These are phyloP conservation scores for Colletotrichum gloeosporioides DNA, from an alignment of 2,329 filamentous ascomycete species.

Conservation along the genomic window DNA sequence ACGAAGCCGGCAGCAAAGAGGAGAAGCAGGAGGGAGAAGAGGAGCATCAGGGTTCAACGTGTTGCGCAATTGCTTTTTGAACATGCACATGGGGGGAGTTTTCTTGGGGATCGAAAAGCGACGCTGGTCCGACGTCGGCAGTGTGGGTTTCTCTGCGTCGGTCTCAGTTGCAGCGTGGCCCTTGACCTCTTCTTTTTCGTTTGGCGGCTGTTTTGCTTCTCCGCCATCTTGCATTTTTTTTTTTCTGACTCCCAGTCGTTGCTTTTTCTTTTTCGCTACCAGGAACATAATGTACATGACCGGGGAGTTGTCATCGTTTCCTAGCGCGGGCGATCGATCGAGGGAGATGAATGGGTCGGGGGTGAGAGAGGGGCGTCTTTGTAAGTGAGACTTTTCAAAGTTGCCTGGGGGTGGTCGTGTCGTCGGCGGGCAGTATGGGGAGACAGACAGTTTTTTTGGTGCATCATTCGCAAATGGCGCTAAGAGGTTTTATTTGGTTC, in stretches of 20 bases:
- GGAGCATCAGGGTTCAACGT: background rate
- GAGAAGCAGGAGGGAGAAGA: background rate
- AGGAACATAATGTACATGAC: background rate
- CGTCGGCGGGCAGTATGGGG: background rate
- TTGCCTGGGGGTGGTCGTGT: background rate
- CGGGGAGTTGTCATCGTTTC: slow-evolving; percentile 3
- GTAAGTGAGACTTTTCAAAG: background rate
- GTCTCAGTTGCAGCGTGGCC: background rate
- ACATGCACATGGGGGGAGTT: background rate
- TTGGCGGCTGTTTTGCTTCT: background rate
- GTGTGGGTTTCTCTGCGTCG: background rate
- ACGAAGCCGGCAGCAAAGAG: background rate
- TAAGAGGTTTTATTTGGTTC: background rate
- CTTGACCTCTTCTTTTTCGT: background rate
- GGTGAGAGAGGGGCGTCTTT: background rate
- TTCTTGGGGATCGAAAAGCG: background rate
- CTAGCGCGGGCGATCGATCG: slow-evolving; percentile 15
- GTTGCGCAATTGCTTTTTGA: background rate
- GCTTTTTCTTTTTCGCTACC: background rate
- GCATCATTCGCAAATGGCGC: background rate
- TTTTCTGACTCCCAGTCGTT: background rate
- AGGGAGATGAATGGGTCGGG: background rate
- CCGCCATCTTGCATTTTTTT: background rate
- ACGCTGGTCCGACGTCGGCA: slow-evolving; percentile 9
- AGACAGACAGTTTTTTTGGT: background rate